Base-by-base conservation (phyloP, 2,329 filamentous ascomycete species). In the Fusarium nanum region DNA sequence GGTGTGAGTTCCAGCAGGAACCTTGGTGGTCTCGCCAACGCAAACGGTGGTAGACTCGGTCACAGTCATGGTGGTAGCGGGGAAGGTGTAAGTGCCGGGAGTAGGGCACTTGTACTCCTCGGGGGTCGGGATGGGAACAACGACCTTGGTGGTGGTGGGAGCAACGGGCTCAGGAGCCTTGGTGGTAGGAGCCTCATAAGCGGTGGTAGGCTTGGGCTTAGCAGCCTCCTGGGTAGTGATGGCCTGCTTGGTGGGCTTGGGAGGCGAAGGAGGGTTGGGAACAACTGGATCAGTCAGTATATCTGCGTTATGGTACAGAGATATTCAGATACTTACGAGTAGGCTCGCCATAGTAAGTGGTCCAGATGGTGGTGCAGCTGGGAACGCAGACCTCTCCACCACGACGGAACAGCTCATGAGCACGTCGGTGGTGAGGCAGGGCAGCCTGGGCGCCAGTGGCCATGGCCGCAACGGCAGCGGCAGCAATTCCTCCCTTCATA, bases 401-500 rank as follows among this genome's bases (percentile, higher is more conserved):
- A 77, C 82, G 83, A 84, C 85, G 85, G 77, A 90, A 88, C 78
- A 90, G 85, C 53, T 84, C 83, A 81, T 92, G 89, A 63, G 81
- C 85, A 75, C 89, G 89, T 72, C 90, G 86, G 83, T 93, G 89
- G 75, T 85, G 81, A 75, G 85, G 82, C 74, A 84, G 81, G 70
- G 78, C 81, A 71, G 87, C 88, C 75, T 78, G 85, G 80, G 83
- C 89, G 79, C 84, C 83, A 76, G 82, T 85, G 73, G 83, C 86
- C 78, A 87, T 81, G 77, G 83, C 88, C 80, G 84, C 90, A 81
- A 83, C 85, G 80, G 90, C 88, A 80, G 90, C 87, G 76, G 88
- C 87, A 74, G 92, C 81, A 77, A 92, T 79, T 77, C 86, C 85
- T 77, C 86, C 89, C 91, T 92, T 96, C 93, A 96, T 96, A 44